Percentiles rank a stretch among this genome's conserved stretches.
phyloP scores from a whole-genome alignment of 495 filamentous ascomycete genomes.

The Podospora comata region DNA sequence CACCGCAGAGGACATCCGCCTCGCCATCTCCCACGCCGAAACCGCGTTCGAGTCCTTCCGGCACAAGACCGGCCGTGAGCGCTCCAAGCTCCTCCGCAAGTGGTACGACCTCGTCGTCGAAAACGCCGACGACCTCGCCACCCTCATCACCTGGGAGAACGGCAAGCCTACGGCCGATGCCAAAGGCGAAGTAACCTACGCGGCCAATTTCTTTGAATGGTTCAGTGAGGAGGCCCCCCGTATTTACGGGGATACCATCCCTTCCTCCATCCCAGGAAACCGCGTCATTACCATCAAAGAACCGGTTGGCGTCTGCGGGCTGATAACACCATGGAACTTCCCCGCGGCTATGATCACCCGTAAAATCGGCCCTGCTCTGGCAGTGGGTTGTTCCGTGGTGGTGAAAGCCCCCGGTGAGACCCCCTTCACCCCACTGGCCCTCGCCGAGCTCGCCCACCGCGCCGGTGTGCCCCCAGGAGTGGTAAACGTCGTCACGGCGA shows the following conservation, averaged over 20 bases:
- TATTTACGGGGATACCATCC: conserved; percentile 73
- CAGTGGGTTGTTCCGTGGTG: conserved; percentile 72
- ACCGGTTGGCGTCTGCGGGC: conserved; percentile 87
- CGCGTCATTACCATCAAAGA: conserved; percentile 77
- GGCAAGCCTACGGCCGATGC: conserved; percentile 73
- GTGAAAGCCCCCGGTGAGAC: conserved; percentile 84
- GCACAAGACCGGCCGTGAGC: conserved; percentile 70
- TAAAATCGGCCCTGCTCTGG: conserved; percentile 82
- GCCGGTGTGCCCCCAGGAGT: conserved; percentile 84
- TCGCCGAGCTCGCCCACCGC: conserved; percentile 76
- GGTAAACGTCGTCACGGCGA: conserved; percentile 74
- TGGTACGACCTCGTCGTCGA: conserved; percentile 91
- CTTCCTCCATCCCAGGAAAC: conserved; percentile 63
- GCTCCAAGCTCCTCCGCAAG: conserved; percentile 75
- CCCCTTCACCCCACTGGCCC: conserved; percentile 75
- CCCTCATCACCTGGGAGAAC: conserved; percentile 83
- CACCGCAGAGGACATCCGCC: conserved; percentile 66
- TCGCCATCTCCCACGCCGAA: conserved; percentile 72
- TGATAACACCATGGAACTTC: conserved; percentile 98
- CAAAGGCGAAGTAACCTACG: conserved; percentile 68
- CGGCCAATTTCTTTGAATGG: conserved; percentile 79
- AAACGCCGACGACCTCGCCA: conserved; percentile 84
- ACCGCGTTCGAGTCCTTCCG: conserved; percentile 75
- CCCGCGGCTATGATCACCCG: conserved; percentile 90
- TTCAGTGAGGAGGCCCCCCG: conserved; percentile 75